phyloP scores from a whole-genome alignment of 75 land plant species.

The Cryptomeria japonica region DNA sequence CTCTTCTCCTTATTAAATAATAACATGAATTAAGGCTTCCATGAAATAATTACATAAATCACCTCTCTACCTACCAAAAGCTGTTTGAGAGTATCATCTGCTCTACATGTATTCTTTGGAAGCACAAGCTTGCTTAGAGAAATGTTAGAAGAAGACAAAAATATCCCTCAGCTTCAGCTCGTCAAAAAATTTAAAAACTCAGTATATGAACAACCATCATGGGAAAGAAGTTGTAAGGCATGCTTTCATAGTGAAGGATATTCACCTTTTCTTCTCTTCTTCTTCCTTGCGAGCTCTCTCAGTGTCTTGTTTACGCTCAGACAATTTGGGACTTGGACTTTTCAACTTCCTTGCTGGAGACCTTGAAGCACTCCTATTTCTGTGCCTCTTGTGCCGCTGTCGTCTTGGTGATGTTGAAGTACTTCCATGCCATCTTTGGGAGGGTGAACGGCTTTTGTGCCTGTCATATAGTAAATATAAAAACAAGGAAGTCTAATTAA shows the following conservation, averaged over 20 bases:
- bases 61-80: not conserved
- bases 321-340: not conserved
- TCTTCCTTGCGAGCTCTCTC: conserved; percentile 1
- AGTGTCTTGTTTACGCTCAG: not conserved
- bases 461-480: not conserved
- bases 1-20: not conserved
- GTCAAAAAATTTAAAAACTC: not conserved
- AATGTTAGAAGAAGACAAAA: not conserved
- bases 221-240: not conserved
- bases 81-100: not conserved
- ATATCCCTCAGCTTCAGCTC: not conserved
- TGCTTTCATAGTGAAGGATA: conserved; percentile 1
- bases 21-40: not conserved
- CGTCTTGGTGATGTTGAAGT: conserved; percentile 9
- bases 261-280: conserved; percentile 11
- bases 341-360: conserved; percentile 1
- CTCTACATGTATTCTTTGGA: not conserved
- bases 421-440: conserved; percentile 5
- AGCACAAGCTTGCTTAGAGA: not conserved
- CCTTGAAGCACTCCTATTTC: conserved; percentile 6
- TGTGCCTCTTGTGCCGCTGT: not conserved
- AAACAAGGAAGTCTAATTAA: not conserved
- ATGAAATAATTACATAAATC: not conserved
- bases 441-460: not conserved
- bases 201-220: not conserved